These are phyloP conservation scores for Pyronema omphalodes DNA, from an alignment of 495 filamentous ascomycete species.

Conservation along the genomic window DNA sequence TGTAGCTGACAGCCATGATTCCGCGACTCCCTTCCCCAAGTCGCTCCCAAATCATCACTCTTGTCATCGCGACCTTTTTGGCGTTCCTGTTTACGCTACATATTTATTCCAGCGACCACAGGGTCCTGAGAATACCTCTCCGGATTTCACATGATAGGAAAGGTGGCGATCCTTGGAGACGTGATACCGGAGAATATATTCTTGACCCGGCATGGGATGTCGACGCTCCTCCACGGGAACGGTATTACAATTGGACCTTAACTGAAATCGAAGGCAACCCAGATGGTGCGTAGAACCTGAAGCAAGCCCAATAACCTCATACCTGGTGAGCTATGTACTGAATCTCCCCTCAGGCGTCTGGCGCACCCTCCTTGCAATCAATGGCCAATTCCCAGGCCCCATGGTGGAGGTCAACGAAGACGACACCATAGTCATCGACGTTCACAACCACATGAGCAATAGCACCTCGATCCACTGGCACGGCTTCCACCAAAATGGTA, in stretches of 20 bases:
- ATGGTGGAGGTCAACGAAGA: slow-evolving; percentile 29
- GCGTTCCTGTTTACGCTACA: background rate
- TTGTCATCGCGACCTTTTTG: background rate
- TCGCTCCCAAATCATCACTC: background rate
- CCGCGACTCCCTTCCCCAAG: background rate
- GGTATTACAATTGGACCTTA: slow-evolving; percentile 30
- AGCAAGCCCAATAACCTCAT: too few species aligned
- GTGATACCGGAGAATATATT: slow-evolving; percentile 26
- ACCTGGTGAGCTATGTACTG: background rate
- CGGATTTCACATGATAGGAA: background rate
- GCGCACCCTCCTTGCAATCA: slow-evolving; percentile 36
- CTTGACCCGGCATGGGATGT: slow-evolving; percentile 28
- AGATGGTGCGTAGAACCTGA: slow-evolving; percentile 9
- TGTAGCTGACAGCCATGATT: too few species aligned
- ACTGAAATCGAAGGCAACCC: slow-evolving; percentile 29
- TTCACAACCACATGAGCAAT: slow-evolving; percentile 23
- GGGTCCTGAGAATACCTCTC: background rate
- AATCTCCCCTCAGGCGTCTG: slow-evolving; percentile 25
- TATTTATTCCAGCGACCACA: background rate
- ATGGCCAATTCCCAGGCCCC: slow-evolving; percentile 38
- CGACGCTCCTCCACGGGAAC: slow-evolving; percentile 25
- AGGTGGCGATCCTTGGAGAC: background rate
- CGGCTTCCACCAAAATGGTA: slow-evolving; percentile 44
- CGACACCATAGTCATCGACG: slow-evolving; percentile 22
- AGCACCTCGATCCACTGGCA: slow-evolving; percentile 43